Percentiles rank a stretch among this genome's conserved stretches.
These are phyloP conservation scores for Acrocalymma vagum DNA, from an alignment of 2,329 filamentous ascomycete species.

Conservation along the genomic window DNA sequence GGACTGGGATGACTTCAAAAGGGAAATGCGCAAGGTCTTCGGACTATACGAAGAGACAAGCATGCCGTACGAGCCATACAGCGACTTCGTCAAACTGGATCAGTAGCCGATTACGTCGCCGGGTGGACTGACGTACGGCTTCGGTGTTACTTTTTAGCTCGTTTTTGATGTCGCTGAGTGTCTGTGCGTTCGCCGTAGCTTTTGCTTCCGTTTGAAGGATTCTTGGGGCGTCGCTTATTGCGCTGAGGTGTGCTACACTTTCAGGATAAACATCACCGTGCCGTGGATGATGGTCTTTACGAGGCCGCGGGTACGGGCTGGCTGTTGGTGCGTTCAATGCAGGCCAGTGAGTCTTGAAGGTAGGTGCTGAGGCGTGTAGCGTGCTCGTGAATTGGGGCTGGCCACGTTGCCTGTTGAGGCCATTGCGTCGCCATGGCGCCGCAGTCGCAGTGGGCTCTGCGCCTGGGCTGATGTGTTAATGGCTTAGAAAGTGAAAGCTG, in stretches of 20 bases:
- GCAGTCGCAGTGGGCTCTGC: no score
- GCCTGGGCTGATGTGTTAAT: no score
- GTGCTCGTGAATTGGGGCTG: constrained; percentile 14
- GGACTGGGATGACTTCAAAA: no score
- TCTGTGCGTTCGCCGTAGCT: constrained; percentile 10
- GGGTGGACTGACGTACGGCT: constrained; percentile 8
- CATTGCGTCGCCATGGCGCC: constrained; percentile 4
- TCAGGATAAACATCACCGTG: constrained; percentile 21
- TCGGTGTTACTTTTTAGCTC: constrained; percentile 12
- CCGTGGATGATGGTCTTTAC: constrained; percentile 13
- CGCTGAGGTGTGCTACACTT: constrained; percentile 20
- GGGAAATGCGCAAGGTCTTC: no score
- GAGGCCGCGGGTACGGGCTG: constrained; percentile 19
- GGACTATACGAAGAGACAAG: no score
- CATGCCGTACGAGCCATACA: no score
- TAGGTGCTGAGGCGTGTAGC: constrained; percentile 20
- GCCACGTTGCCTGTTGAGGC: constrained; percentile 8
- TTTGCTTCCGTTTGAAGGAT: constrained; percentile 22
- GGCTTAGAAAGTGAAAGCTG: no score
- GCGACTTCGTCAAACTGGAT: no score
- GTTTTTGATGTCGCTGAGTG: constrained; percentile 16
- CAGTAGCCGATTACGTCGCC: no score
- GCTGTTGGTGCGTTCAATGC: constrained; percentile 17
- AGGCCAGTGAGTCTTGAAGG: constrained; percentile 13
- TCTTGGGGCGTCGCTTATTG: constrained; percentile 17